A percentile compares a stretch with the other conserved stretches of the same genome.
phyloP scores from a whole-genome alignment of 139 green algal genomes.

The Deuterostichococcus epilithicus region DNA sequence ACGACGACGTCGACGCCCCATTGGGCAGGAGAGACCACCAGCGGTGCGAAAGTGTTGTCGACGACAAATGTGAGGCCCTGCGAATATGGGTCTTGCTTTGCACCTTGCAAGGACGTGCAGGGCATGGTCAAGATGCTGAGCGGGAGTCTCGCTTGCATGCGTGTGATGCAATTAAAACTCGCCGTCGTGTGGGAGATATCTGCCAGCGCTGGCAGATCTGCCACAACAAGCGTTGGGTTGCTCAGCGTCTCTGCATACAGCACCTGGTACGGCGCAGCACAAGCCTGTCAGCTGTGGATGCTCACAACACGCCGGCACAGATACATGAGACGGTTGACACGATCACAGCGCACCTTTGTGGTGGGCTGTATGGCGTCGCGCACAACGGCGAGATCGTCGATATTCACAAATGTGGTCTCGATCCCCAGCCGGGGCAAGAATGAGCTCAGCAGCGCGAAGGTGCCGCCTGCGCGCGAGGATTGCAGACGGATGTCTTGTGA shows the following conservation, averaged over 20 bases:
- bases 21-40: conserved; percentile 43
- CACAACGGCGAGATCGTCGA: conserved; percentile 54
- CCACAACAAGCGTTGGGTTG: conserved; percentile 68
- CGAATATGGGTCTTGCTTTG: background rate
- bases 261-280: conserved; percentile 22
- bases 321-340: background rate
- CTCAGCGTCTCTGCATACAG: conserved; percentile 60
- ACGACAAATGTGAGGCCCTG: conserved; percentile 55
- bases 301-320: background rate
- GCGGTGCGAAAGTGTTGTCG: conserved; percentile 77
- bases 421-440: conserved; percentile 65
- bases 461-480: conserved; percentile 46
- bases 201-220: conserved; percentile 54
- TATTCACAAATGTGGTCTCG: conserved; percentile 60
- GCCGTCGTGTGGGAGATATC: conserved; percentile 33
- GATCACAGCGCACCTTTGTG: conserved; percentile 31
- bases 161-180: background rate
- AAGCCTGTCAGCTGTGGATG: background rate
- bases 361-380: conserved; percentile 26
- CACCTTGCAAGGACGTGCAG: no score
- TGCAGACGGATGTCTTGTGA: background rate
- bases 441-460: conserved; percentile 48
- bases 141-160: background rate
- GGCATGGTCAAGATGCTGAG: background rate
- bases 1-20: conserved; percentile 69